Evolutionary conservation across 1,284 basidiomycete genomes (phyloP).

Genomic region (Bjerkandera adusta): DNA sequence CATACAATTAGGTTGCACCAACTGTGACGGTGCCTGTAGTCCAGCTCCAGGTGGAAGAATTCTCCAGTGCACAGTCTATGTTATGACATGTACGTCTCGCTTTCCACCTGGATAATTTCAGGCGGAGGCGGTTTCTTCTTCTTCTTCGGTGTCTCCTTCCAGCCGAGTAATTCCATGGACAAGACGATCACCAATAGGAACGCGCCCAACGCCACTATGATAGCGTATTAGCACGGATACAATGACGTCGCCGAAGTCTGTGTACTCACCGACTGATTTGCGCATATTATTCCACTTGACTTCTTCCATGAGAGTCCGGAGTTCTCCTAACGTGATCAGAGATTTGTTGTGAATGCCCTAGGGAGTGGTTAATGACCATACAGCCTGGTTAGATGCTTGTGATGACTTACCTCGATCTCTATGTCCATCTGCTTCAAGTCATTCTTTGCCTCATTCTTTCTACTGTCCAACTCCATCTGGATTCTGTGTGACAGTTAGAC

Average conservation of each 20-base stretch:
- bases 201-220: constrained; percentile 55
- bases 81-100: constrained; percentile 34
- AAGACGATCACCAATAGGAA: constrained; percentile 68
- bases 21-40: too few species aligned
- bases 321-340: constrained; percentile 81
- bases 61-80: neutral
- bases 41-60: too few species aligned
- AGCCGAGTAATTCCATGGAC: constrained; percentile 58
- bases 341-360: constrained; percentile 87
- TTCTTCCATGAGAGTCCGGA: constrained; percentile 85
- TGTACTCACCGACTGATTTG: constrained; percentile 72
- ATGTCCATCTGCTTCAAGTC: constrained; percentile 89
- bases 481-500: constrained; percentile 48
- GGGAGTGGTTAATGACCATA: constrained; percentile 21
- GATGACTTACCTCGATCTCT: constrained; percentile 72
- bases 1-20: neutral
- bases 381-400: neutral
- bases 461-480: constrained; percentile 93
- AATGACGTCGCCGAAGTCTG: neutral
- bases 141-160: constrained; percentile 29
- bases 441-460: constrained; percentile 90
- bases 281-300: constrained; percentile 92
- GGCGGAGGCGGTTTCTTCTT: constrained; percentile 36
- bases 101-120: constrained; percentile 21
- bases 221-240: neutral